Evolutionary conservation across 2,329 filamentous ascomycete species (phyloP), one percentile per base, ranked within the genome.

Genomic region (Fusarium guadeloupense): DNA sequence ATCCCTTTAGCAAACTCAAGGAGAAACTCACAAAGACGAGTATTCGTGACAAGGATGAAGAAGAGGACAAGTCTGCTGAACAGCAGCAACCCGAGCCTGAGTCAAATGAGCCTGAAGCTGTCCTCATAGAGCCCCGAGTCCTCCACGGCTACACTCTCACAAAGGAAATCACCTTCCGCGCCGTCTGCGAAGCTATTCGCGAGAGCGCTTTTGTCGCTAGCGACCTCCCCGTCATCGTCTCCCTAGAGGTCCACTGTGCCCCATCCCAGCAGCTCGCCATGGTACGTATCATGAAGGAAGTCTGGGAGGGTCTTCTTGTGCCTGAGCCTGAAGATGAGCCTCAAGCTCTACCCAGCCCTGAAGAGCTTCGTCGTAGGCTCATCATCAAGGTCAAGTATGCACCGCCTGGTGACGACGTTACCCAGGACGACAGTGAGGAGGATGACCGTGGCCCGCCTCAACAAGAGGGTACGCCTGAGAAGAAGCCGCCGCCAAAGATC

Each of bases 101-200:
- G 42, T 5, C 20, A 0, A 60, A 66, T 54, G 52, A 64, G 52
- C 46, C 67, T 35, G 46, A 75, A 51, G 57, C 75, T 6, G 73
- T 74, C 34, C 62, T 75, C 5, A 68, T 81, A 13, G 93, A 96
- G 72, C 93, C 93, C 1, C 82, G 88, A 33, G 93, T 97, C 2
- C 80, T 94, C 8, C 93, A 97, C 74, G 93, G 92, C 1, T 92
- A 96, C 74, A 98, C 95, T 0, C 82, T 97, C 17, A 99, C 95
- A 14, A 93, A 91, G 67, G 90, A 95, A 57, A 87, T 97, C 33
- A 84, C 90, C 0, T 98, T 98, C 76, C 87, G 93, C 43, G 86
- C 90, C 35, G 94, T 98, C 3, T 97, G 93, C 76, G 81, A 84
- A 51, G 87, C 91, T 0, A 93, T 98, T 64, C 82, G 86, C 26